Percentiles rank a stretch among this genome's conserved stretches.
Conservation (phyloP, 176 grass and related monocot species). For the Neostapfia colusana region DNA sequence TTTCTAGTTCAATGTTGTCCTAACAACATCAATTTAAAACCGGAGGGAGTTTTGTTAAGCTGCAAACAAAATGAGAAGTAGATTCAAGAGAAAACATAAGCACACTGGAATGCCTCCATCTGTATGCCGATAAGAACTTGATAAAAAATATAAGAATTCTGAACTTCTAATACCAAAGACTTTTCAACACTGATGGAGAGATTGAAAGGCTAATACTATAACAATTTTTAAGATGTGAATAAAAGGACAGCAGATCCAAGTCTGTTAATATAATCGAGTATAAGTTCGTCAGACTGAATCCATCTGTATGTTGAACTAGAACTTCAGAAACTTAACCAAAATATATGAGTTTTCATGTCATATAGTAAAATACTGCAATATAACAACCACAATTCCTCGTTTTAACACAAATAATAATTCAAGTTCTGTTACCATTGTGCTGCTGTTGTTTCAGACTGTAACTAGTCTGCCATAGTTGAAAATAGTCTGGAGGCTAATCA, state of each 20-base stretch:
- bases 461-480: too few relatives aligned
- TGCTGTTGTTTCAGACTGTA: too few relatives aligned
- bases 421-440: not conserved
- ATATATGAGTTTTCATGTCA: constrained; percentile 5
- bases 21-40: too few relatives aligned
- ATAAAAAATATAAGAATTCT: not conserved
- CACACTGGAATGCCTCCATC: not conserved
- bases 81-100: not conserved
- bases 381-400: not conserved
- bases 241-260: not conserved
- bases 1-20: too few relatives aligned
- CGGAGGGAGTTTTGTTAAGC: not conserved
- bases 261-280: not conserved
- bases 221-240: not conserved
- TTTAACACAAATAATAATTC: not conserved
- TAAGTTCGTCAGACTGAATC: not conserved
- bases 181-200: constrained; percentile 7
- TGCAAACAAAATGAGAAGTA: not conserved
- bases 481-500: not conserved
- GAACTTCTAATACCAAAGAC: not conserved
- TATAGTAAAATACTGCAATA: not conserved
- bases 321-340: not conserved
- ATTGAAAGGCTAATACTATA: not conserved
- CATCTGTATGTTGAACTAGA: not conserved
- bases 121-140: not conserved